These are phyloP conservation scores for Rhodomyrtus psidioides DNA, from an alignment of 441 rosid species.

Conservation along the genomic window DNA sequence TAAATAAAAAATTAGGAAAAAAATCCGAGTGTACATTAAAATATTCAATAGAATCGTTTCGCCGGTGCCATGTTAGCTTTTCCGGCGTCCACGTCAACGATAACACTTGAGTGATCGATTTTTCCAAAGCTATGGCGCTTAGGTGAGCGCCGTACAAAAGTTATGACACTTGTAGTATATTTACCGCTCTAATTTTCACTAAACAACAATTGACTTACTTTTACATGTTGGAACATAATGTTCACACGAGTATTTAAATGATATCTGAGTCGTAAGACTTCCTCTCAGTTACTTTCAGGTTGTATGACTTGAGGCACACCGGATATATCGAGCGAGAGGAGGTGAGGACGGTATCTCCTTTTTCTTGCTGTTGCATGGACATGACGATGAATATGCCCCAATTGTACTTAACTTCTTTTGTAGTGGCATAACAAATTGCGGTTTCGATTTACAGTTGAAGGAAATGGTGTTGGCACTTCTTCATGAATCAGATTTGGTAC, in stretches of 20 bases:
- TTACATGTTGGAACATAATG: background rate
- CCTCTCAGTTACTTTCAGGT: constrained; percentile 72
- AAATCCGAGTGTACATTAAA: too few relatives aligned
- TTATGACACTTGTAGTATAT: too few relatives aligned
- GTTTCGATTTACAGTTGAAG: constrained; percentile 37
- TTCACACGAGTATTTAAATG: background rate
- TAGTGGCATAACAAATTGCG: background rate
- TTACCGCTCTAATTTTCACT: background rate
- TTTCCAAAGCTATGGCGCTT: too few relatives aligned
- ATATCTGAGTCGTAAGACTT: background rate
- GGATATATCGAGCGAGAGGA: constrained; percentile 86
- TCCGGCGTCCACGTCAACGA: too few relatives aligned
- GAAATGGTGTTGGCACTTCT: constrained; percentile 88
- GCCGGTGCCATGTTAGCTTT: too few relatives aligned
- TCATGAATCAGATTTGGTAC: constrained; percentile 67
- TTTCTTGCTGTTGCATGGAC: background rate
- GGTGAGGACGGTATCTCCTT: constrained; percentile 28
- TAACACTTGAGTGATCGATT: too few relatives aligned
- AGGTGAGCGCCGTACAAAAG: too few relatives aligned
- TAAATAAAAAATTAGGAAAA: too few relatives aligned
- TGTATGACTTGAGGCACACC: constrained; percentile 76
- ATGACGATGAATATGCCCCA: background rate
- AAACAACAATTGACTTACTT: background rate
- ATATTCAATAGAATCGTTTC: too few relatives aligned
- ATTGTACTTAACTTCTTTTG: background rate